These are phyloP conservation scores for Scutellaria barbata DNA, from an alignment of 257 asterid genomes.

Conservation along the genomic window DNA sequence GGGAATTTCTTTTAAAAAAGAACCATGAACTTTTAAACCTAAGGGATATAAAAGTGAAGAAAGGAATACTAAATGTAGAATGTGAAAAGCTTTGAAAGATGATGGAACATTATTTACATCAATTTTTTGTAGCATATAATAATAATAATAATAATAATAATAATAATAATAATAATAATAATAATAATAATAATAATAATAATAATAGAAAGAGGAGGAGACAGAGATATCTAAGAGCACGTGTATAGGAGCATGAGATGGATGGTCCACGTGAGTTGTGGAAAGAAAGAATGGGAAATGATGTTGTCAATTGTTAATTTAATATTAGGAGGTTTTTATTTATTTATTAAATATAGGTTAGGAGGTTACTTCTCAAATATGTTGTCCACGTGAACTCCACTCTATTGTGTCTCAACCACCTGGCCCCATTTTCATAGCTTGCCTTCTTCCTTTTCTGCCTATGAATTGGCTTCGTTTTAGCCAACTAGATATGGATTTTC, in stretches of 20 bases:
- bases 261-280: slow-evolving; percentile 62
- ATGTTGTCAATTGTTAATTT: background rate
- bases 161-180: background rate
- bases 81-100: too few relatives aligned
- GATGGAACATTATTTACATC: background rate
- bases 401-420: slow-evolving; percentile 40
- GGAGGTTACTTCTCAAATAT: slow-evolving; percentile 27
- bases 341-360: too few relatives aligned
- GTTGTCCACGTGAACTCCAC: slow-evolving; percentile 75
- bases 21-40: too few relatives aligned
- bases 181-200: background rate
- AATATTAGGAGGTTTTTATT: slow-evolving; percentile 16
- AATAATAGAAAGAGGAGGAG: slow-evolving; percentile 17
- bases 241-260: slow-evolving; percentile 59
- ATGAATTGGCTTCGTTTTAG: too few relatives aligned
- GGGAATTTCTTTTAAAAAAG: too few relatives aligned
- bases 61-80: too few relatives aligned
- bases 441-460: background rate
- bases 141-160: background rate
- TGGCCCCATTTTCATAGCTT: background rate
- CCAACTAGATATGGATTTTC: too few relatives aligned
- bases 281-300: background rate
- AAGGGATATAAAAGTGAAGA: too few relatives aligned
- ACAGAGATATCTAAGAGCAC: slow-evolving; percentile 52
- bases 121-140: background rate